These are phyloP conservation scores for Hypoxylon cercidicola DNA, from an alignment of 495 filamentous ascomycete species.

Conservation along the genomic window DNA sequence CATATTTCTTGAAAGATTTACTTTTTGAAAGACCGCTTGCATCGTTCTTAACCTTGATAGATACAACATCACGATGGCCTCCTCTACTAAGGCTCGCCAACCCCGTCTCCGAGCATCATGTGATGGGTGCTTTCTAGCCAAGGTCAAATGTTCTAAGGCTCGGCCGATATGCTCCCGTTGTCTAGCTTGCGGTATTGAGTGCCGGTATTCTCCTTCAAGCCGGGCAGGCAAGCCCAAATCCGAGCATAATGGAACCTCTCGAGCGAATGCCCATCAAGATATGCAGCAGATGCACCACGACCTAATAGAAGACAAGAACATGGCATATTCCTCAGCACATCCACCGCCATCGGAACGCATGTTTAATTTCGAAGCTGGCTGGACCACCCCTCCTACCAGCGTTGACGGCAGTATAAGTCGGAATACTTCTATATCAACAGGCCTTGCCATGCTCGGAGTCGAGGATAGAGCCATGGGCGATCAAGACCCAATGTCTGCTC, in stretches of 20 bases:
- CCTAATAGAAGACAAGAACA: slow-evolving; percentile 44
- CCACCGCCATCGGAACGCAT: slow-evolving; percentile 30
- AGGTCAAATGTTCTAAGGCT: slow-evolving; percentile 65
- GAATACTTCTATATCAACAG: slow-evolving; percentile 49
- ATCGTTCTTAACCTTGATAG: slow-evolving; percentile 17
- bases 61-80: slow-evolving; percentile 44
- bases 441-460: slow-evolving; percentile 47
- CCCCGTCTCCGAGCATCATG: slow-evolving; percentile 61
- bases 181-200: slow-evolving; percentile 57
- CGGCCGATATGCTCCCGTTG: slow-evolving; percentile 62
- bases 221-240: slow-evolving; percentile 58
- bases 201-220: slow-evolving; percentile 62
- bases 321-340: slow-evolving; percentile 40
- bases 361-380: slow-evolving; percentile 45
- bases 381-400: slow-evolving; percentile 49
- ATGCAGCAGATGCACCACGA: slow-evolving; percentile 34
- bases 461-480: slow-evolving; percentile 41
- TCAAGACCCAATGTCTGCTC: slow-evolving; percentile 43
- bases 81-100: slow-evolving; percentile 49
- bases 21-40: slow-evolving; percentile 1
- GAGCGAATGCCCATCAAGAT: slow-evolving; percentile 31
- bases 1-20: not conserved
- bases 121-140: slow-evolving; percentile 65
- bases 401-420: slow-evolving; percentile 50
- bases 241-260: slow-evolving; percentile 45